A percentile compares a stretch with the other conserved stretches of the same genome.
These are phyloP conservation scores for Wickerhamomyces ciferrii DNA, from an alignment of 805 yeast genomes.

Conservation along the genomic window DNA sequence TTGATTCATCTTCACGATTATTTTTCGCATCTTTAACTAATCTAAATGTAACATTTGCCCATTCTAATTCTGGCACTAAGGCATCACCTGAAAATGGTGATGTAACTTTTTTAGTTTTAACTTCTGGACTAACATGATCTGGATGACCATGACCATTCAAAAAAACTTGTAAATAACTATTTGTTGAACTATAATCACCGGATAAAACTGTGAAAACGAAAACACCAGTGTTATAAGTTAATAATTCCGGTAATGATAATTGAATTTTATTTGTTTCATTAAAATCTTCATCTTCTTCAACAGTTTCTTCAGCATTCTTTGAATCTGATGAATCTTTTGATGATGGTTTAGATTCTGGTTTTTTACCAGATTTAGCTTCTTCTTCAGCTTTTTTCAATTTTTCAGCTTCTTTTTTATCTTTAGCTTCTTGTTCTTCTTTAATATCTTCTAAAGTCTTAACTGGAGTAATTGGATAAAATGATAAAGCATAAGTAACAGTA, in stretches of 20 bases:
- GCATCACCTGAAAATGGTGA: slow-evolving; percentile 63
- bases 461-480: slow-evolving; percentile 81
- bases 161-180: slow-evolving; percentile 65
- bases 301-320: slow-evolving; percentile 20
- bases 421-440: slow-evolving; percentile 45
- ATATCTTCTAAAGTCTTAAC: slow-evolving; percentile 75
- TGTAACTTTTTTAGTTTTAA: slow-evolving; percentile 28
- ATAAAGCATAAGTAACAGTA: slow-evolving; percentile 59
- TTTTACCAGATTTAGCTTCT: slow-evolving; percentile 13
- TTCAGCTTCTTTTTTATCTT: slow-evolving; percentile 30
- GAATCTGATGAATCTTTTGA: slow-evolving; percentile 20
- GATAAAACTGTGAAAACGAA: slow-evolving; percentile 61
- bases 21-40: slow-evolving; percentile 42
- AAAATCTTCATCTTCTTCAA: slow-evolving; percentile 30
- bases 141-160: slow-evolving; percentile 74
- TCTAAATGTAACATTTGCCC: slow-evolving; percentile 62
- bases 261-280: slow-evolving; percentile 35
- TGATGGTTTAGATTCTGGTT: slow-evolving; percentile 26
- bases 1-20: slow-evolving; percentile 46
- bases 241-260: slow-evolving; percentile 52
- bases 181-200: slow-evolving; percentile 49
- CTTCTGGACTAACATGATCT: slow-evolving; percentile 49
- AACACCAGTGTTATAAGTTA: slow-evolving; percentile 67
- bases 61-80: slow-evolving; percentile 71
- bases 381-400: slow-evolving; percentile 28